Conservation (phyloP, 306 rosid species). For the Fragaria ananassa region DNA sequence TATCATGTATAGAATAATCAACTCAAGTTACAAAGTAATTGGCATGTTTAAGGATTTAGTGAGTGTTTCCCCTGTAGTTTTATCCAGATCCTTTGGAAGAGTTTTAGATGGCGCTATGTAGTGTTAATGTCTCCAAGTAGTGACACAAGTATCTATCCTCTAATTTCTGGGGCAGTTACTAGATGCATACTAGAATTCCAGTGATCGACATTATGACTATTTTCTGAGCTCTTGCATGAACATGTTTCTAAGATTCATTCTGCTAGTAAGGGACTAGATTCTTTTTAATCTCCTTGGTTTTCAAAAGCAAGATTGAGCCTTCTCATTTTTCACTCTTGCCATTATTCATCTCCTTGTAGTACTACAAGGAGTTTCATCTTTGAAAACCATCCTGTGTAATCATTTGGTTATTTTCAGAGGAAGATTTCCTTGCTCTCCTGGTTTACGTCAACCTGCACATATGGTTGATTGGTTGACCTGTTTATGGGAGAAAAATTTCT, state of each 20-base stretch:
- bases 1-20: not conserved
- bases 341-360: not conserved
- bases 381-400: not conserved
- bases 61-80: not conserved
- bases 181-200: not conserved
- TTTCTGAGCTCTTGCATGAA: not conserved
- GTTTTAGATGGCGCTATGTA: not conserved
- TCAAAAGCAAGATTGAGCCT: not conserved
- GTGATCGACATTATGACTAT: not conserved
- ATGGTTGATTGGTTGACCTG: not conserved
- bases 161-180: not conserved
- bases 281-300: not conserved
- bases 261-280: not conserved
- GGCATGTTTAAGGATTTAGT: not conserved
- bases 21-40: not conserved
- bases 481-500: not conserved
- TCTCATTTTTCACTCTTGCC: not conserved
- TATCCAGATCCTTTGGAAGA: not conserved
- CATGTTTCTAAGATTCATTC: not conserved
- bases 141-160: not conserved
- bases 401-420: not conserved
- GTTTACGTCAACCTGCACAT: not conserved
- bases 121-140: not conserved
- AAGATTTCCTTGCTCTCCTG: not conserved
- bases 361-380: not conserved